Base-by-base conservation (phyloP, 495 filamentous ascomycete genomes). In the Hypoxylon cercidicola region DNA sequence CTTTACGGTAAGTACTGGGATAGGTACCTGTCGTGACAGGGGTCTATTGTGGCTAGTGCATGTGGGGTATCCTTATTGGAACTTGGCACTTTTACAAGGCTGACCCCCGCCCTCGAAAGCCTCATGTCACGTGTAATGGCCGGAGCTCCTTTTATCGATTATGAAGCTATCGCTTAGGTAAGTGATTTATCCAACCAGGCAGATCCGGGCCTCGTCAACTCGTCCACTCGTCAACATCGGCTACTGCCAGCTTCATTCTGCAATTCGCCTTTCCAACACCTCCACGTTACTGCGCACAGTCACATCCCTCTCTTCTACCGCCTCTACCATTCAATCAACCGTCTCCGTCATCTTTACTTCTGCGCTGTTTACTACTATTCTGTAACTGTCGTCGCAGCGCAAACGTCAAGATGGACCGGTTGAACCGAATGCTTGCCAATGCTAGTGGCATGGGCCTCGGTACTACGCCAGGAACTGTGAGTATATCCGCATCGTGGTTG, bases 381-480 rank as follows among this genome's bases (percentile, higher is more conserved):
- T 16, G 41, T 64, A 28, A 18, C 46, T 19, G 28, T 46, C 43
- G 28, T 20, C 0, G 46, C 51, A 60, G 55, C 60, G 46, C 55
- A 53, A 62, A 30, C 32, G 23, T 47, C 56, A 75, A 66, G 25
- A 97, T 97, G 93, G 92, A 97, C 74, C 90, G 93, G 70, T 87
- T 96, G 72, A 89, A 89, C 73, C 83, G 89, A 69, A 89, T 97
- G 87, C 83, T 97, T 58, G 84, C 89, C 70, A 85, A 86, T 64
- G 90, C 89, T 71, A 89, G 90, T 69, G 87, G 88, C 77, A 91
- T 96, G 87, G 87, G 84, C 54, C 87, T 90, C 71, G 85, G 85
- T 57, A 81, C 84, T 67, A 85, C 87, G 58, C 89, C 91, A 30
- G 90, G 89, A 81, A 84, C 90, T 77, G 93, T 96, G 87, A 81